Evolutionary conservation across 2,329 filamentous ascomycete genomes (phyloP), one percentile per base, ranked within the genome.

Genomic region (Botryosphaeria dothidea): DNA sequence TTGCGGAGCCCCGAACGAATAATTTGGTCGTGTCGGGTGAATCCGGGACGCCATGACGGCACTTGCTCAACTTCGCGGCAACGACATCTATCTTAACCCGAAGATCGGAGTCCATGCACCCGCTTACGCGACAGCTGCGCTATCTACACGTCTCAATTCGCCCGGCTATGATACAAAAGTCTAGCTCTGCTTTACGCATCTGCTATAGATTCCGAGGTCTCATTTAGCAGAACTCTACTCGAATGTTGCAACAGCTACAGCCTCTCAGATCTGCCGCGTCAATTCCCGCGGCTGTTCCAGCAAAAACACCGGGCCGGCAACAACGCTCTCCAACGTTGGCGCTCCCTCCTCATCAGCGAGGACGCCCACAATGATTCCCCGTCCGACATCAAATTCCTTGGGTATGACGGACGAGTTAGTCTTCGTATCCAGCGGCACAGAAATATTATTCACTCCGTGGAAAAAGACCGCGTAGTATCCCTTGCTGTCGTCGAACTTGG

Each of bases 401-500:
- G 78, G 78, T 51, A 80, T 76, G 0, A 69, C 73, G 2, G 78
- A 75, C 6, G 65, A 69, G 63, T 78, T 76, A 3, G 68, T 70
- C 23, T 66, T 68, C 0, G 73, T 75, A 54, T 80, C 69, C 60
- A 80, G 75, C 1, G 77, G 76, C 19, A 77, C 72, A 13, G 75
- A 76, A 46, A 77, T 68, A 43, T 78, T 78, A 21, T 68, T 36
- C 27, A 78, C 27, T 2, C 74, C 78, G 63, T 80, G 79, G 71
- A 78, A 80, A 70, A 77, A 80, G 29, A 80, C 78, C 15, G 77
- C 77, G 66, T 77, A 79, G 66, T 80, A 80, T 43, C 76, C 69
- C 52, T 64, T 72, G 36, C 65, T 52, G 3, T 66, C 21, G 0
- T 67, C 70, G 46, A 75, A 73, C 13, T 62, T 46, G 19, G 72